A percentile compares a stretch with the other conserved stretches of the same genome.
Conservation (phyloP, 2,329 filamentous ascomycete genomes). For the Penicillium janthinellum region DNA sequence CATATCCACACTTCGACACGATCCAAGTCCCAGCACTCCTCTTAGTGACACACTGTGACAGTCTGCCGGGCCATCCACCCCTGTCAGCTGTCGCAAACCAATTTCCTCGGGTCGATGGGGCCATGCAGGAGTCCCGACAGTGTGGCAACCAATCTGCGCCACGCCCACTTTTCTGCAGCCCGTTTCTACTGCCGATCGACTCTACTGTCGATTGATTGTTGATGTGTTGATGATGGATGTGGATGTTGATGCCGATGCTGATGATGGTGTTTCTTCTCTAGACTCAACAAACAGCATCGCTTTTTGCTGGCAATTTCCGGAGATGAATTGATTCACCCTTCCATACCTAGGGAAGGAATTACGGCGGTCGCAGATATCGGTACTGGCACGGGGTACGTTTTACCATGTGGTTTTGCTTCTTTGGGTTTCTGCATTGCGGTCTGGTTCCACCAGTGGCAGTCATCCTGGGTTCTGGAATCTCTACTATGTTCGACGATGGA, state of each 20-base stretch:
- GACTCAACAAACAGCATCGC: conserved; percentile 30
- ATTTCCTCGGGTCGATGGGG: background rate
- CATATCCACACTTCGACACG: background rate
- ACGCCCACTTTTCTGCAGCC: background rate
- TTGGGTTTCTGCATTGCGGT: background rate
- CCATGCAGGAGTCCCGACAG: conserved; percentile 5
- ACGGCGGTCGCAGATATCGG: conserved; percentile 29
- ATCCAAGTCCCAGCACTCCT: background rate
- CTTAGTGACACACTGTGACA: background rate
- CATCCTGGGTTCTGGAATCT: too few species aligned
- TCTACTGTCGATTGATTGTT: too few species aligned
- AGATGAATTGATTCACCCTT: conserved; percentile 26
- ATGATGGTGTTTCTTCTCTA: conserved; percentile 1
- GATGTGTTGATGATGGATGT: too few species aligned
- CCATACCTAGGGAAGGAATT: conserved; percentile 24
- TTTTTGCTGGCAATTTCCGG: conserved; percentile 27
- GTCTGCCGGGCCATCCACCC: too few species aligned
- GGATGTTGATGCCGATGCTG: background rate
- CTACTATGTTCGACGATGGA: background rate
- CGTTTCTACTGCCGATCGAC: background rate
- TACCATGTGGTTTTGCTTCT: background rate
- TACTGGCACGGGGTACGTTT: conserved; percentile 34
- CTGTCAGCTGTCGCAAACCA: background rate
- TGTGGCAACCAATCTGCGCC: conserved; percentile 5
- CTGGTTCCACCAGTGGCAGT: too few species aligned